These are phyloP conservation scores for Diaporthe sp. DNA, from an alignment of 2,329 filamentous ascomycete species.

Conservation along the genomic window DNA sequence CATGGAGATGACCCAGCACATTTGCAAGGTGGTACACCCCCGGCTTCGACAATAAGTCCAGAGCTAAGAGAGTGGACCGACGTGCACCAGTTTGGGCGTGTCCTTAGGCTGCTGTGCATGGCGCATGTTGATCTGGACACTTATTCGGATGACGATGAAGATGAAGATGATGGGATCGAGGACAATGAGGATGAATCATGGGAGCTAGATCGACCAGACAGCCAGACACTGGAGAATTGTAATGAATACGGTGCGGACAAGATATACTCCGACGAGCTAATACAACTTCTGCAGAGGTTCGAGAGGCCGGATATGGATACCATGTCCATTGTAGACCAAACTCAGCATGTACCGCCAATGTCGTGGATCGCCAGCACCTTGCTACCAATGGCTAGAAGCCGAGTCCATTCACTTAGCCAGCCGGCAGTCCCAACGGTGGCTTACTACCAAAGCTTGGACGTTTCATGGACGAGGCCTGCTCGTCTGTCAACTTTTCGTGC, in stretches of 20 bases:
- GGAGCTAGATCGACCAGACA: constrained; percentile 20
- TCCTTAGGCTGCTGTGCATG: constrained; percentile 7
- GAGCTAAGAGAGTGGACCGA: constrained; percentile 7
- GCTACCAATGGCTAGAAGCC: background rate
- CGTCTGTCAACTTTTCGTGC: too few relatives aligned
- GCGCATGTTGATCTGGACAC: background rate
- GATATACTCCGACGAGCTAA: constrained; percentile 5
- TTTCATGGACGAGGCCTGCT: constrained; percentile 22
- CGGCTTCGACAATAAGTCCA: constrained; percentile 17
- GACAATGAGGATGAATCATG: background rate
- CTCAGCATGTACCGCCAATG: constrained; percentile 3
- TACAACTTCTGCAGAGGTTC: background rate
- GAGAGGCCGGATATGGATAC: constrained; percentile 11
- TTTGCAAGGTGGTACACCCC: background rate
- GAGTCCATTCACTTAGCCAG: background rate
- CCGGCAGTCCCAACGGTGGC: background rate
- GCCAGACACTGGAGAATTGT: constrained; percentile 1
- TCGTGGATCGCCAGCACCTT: constrained; percentile 3
- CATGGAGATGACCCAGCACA: background rate
- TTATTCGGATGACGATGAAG: background rate
- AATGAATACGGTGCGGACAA: background rate
- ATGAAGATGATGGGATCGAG: background rate
- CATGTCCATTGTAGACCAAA: background rate
- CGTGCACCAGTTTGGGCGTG: constrained; percentile 3
- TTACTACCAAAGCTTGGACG: background rate